These are phyloP conservation scores for Amborella trichopoda DNA, from an alignment of 164 flowering plant species.

Conservation along the genomic window DNA sequence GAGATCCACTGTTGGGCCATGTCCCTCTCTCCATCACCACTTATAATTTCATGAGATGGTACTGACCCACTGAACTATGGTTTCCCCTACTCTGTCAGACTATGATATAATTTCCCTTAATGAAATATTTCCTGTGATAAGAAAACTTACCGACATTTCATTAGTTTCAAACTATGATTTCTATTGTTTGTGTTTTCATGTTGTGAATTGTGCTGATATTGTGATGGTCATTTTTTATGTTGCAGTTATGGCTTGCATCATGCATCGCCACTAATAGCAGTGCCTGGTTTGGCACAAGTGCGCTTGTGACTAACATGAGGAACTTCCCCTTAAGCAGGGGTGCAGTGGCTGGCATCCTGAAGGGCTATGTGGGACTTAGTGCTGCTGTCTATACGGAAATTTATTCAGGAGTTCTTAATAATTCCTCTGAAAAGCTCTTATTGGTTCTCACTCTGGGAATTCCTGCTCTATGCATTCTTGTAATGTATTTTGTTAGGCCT, in stretches of 20 bases:
- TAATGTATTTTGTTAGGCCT: constrained; percentile 67
- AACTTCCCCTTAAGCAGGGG: constrained; percentile 81
- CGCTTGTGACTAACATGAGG: constrained; percentile 85
- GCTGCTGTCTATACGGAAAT: constrained; percentile 82
- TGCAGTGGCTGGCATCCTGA: constrained; percentile 79
- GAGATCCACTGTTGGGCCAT: no score
- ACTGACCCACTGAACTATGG: no score
- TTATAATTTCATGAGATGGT: no score
- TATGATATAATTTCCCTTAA: no score
- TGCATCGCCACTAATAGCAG: constrained; percentile 64
- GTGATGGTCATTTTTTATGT: constrained; percentile 1
- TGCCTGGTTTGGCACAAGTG: constrained; percentile 73
- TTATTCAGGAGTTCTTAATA: constrained; percentile 35
- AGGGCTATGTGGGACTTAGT: constrained; percentile 77
- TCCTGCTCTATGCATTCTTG: constrained; percentile 46
- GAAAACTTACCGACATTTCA: no score
- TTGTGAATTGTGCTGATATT: not conserved
- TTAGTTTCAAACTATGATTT: no score
- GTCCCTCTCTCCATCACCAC: no score
- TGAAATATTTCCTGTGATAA: no score
- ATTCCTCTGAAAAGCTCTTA: constrained; percentile 52
- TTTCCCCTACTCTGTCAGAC: no score
- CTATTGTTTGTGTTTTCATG: no score
- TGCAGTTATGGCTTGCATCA: constrained; percentile 74
- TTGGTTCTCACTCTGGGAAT: constrained; percentile 66